These are phyloP conservation scores for Pluteus cervinus DNA, from an alignment of 768 basidiomycete genomes.

Conservation along the genomic window DNA sequence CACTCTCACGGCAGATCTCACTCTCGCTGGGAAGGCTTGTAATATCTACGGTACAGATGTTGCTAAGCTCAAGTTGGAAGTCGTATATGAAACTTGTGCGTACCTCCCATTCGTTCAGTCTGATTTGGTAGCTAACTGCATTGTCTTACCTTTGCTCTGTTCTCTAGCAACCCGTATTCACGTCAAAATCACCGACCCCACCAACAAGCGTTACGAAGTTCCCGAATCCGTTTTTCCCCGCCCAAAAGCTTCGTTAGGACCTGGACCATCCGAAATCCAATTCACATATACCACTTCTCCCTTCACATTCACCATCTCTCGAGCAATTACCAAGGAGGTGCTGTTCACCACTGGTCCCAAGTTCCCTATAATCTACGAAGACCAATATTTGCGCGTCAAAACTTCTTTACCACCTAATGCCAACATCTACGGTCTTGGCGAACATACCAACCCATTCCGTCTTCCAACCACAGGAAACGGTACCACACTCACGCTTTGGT, in stretches of 20 bases:
- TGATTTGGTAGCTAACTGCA: too few relatives aligned
- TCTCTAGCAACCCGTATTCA: constrained; percentile 49
- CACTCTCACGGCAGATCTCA: constrained; percentile 43
- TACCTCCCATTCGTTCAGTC: too few relatives aligned
- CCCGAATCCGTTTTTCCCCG: constrained; percentile 57
- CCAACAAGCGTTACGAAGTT: constrained; percentile 51
- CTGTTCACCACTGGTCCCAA: constrained; percentile 57
- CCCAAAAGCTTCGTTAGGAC: constrained; percentile 29
- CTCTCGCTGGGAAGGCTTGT: constrained; percentile 47
- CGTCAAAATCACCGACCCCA: constrained; percentile 53
- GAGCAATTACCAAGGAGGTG: constrained; percentile 41
- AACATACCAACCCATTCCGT: constrained; percentile 62
- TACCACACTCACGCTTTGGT: constrained; percentile 52
- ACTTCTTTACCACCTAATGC: constrained; percentile 51
- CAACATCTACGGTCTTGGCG: constrained; percentile 78
- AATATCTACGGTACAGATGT: constrained; percentile 57
- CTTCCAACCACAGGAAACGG: constrained; percentile 43
- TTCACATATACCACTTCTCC: constrained; percentile 58
- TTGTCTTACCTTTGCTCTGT: too few relatives aligned
- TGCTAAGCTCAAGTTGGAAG: constrained; percentile 36
- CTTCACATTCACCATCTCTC: constrained; percentile 55
- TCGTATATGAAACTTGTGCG: constrained; percentile 56
- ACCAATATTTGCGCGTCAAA: constrained; percentile 71
- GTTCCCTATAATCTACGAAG: constrained; percentile 68
- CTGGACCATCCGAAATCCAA: constrained; percentile 35